Conservation (phyloP, 306 rosid species). For the Glycine tomentella region DNA sequence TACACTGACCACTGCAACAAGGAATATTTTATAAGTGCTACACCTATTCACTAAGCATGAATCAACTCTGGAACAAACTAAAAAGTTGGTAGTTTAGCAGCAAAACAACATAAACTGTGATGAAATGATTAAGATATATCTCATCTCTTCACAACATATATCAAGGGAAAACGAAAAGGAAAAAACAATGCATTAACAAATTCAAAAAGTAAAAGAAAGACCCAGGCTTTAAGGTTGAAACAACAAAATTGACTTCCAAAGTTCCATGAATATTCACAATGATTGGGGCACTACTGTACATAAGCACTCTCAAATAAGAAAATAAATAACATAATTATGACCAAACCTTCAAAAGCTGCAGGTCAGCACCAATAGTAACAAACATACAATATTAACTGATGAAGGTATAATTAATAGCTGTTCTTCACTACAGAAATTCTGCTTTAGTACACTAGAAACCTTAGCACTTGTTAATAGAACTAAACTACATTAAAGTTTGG, state of each 20-base stretch:
- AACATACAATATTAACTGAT: constrained; percentile 20
- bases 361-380: background rate
- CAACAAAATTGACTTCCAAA: constrained; percentile 31
- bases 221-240: background rate
- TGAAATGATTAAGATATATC: constrained; percentile 2
- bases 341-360: background rate
- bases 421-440: background rate
- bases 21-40: constrained; percentile 42
- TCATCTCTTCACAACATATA: background rate
- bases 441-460: background rate
- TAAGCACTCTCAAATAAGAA: constrained; percentile 1
- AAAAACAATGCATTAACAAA: background rate
- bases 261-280: constrained; percentile 23
- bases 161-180: background rate
- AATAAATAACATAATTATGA: background rate
- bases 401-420: constrained; percentile 1
- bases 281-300: background rate
- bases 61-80: constrained; percentile 4
- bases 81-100: background rate
- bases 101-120: background rate
- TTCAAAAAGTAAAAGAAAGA: background rate
- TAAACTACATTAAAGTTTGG: background rate
- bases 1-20: constrained; percentile 81
- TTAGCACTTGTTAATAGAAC: background rate
- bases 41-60: constrained; percentile 23